Conservation (phyloP, 345 rosid genomes). For the Turritis glabra region DNA sequence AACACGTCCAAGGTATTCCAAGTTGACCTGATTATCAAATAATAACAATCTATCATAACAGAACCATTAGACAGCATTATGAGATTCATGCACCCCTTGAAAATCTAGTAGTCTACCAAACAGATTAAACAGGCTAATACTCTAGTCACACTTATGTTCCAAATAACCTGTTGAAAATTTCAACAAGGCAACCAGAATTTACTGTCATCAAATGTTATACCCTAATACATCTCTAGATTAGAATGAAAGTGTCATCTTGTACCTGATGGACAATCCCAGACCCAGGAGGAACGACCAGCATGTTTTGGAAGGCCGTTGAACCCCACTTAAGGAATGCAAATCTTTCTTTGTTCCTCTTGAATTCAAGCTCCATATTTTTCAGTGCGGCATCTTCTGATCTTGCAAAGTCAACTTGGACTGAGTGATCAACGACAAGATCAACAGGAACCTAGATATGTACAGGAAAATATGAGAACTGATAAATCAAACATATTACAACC, state of each 20-base stretch:
- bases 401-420: slow-evolving; percentile 88
- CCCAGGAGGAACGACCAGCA: slow-evolving; percentile 77
- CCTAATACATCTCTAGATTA: background rate
- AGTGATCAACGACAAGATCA: slow-evolving; percentile 82
- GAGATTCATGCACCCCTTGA: slow-evolving; percentile 14
- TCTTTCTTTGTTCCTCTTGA: slow-evolving; percentile 66
- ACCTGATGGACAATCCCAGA: slow-evolving; percentile 88
- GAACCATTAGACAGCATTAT: slow-evolving; percentile 11
- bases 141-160: slow-evolving; percentile 13
- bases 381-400: slow-evolving; percentile 70
- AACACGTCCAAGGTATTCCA: slow-evolving; percentile 87
- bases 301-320: slow-evolving; percentile 64
- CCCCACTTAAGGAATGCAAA: slow-evolving; percentile 79
- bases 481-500: background rate
- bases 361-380: slow-evolving; percentile 72
- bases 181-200: background rate
- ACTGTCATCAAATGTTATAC: background rate
- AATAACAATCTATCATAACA: slow-evolving; percentile 8
- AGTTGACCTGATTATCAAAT: slow-evolving; percentile 61
- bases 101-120: background rate
- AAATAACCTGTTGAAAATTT: background rate
- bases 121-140: slow-evolving; percentile 2
- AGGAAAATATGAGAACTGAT: background rate
- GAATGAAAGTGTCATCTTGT: background rate
- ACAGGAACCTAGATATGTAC: slow-evolving; percentile 68